Evolutionary conservation across 1,284 basidiomycete species (phyloP).

Genomic region (Cystobasidium sp.): DNA sequence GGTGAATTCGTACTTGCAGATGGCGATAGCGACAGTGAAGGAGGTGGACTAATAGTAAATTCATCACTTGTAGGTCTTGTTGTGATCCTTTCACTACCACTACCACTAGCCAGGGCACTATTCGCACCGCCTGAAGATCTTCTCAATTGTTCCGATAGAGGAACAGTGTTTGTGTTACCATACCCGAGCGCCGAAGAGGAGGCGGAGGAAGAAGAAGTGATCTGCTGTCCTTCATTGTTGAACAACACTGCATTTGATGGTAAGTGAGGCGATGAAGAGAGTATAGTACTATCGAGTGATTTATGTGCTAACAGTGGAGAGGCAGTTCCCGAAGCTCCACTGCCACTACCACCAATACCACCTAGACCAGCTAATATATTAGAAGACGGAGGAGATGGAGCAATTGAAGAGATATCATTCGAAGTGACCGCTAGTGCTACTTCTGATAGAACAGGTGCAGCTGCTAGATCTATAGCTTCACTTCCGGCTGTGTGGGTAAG

Average conservation of each 20-base stretch:
- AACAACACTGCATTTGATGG: constrained; percentile 6
- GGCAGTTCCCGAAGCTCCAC: too few species aligned
- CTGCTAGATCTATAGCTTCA: constrained; percentile 41
- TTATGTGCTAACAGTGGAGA: neutral
- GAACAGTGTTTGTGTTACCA: neutral
- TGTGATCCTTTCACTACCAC: neutral
- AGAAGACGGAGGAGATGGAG: constrained; percentile 7
- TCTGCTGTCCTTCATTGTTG: neutral
- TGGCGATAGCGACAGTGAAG: constrained; percentile 23
- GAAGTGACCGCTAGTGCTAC: constrained; percentile 22
- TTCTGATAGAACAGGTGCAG: constrained; percentile 35
- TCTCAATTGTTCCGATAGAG: constrained; percentile 18
- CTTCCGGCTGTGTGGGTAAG: constrained; percentile 17
- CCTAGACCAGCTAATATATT: neutral
- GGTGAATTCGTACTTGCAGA: constrained; percentile 28
- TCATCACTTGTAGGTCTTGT: constrained; percentile 6
- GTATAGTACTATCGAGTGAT: constrained; percentile 12
- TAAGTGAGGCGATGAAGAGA: constrained; percentile 8
- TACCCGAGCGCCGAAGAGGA: neutral
- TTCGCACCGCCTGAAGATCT: neutral
- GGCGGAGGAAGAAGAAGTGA: too few species aligned
- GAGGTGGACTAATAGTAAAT: constrained; percentile 16
- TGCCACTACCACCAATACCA: neutral
- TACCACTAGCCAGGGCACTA: neutral
- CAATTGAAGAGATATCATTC: neutral